A percentile compares a stretch with the other conserved stretches of the same genome.
Evolutionary conservation across 208 protist species (phyloP).

Genomic region (Leishmania braziliensis): DNA sequence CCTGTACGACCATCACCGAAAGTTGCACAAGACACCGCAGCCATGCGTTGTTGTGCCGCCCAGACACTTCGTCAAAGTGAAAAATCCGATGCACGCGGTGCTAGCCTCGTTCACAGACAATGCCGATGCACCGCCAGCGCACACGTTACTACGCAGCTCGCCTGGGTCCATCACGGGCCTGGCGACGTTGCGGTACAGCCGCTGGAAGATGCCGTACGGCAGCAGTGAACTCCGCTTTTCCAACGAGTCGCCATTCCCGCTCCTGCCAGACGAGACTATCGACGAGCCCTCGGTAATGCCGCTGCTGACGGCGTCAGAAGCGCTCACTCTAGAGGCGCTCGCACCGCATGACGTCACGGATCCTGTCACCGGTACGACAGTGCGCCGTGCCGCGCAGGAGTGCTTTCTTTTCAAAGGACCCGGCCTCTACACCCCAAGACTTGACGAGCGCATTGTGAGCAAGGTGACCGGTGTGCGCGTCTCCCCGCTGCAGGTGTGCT

Average conservation of each 20-base stretch:
- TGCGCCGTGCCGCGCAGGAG: constrained; percentile 19
- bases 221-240: constrained; percentile 82
- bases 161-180: constrained; percentile 4
- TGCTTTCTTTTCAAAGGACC: constrained; percentile 45
- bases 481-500: constrained; percentile 25
- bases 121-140: background rate
- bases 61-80: constrained; percentile 87
- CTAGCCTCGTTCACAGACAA: constrained; percentile 8
- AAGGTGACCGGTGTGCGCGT: constrained; percentile 15
- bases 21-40: constrained; percentile 40
- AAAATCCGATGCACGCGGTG: constrained; percentile 51
- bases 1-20: constrained; percentile 67
- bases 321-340: constrained; percentile 34
- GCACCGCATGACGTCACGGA: constrained; percentile 19
- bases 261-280: constrained; percentile 81
- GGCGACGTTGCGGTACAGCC: constrained; percentile 19
- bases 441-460: constrained; percentile 29
- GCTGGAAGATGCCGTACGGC: constrained; percentile 38
- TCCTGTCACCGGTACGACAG: background rate
- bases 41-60: constrained; percentile 77
- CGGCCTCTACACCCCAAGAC: constrained; percentile 40
- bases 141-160: constrained; percentile 12
- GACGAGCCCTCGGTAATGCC: constrained; percentile 41
- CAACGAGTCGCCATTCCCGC: constrained; percentile 83
- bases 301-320: constrained; percentile 67